A percentile compares a stretch with the other conserved stretches of the same genome.
Evolutionary conservation across 345 rosid species (phyloP).

Genomic region (Lenwebbia sp.): DNA sequence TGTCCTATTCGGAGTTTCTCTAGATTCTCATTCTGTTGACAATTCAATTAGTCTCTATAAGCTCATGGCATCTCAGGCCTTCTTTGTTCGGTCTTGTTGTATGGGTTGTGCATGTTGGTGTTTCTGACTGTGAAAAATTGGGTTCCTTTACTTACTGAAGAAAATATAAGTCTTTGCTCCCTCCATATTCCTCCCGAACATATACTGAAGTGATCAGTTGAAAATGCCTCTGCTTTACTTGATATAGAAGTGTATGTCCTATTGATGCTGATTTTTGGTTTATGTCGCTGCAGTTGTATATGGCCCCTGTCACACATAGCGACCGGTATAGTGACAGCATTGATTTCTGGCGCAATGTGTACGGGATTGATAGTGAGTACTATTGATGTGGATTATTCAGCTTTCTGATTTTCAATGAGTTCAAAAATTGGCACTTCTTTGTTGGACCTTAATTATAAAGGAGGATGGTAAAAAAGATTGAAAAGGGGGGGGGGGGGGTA

Average conservation of each 20-base stretch:
- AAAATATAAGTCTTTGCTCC: not conserved
- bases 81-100: not conserved
- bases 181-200: not conserved
- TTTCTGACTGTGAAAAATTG: not conserved
- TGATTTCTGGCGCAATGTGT: conserved; percentile 95
- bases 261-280: not conserved
- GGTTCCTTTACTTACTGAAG: not conserved
- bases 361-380: conserved; percentile 96
- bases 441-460: not conserved
- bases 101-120: not conserved
- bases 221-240: not conserved
- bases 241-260: not conserved
- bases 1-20: not conserved
- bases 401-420: not conserved
- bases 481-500: not conserved
- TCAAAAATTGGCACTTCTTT: not conserved
- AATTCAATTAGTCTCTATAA: not conserved
- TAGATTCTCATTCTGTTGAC: not conserved
- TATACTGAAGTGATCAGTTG: not conserved
- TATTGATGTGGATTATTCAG: not conserved
- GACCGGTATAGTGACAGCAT: conserved; percentile 90
- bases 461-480: not conserved
- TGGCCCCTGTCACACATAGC: conserved; percentile 91
- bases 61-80: not conserved
- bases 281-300: conserved; percentile 51